Base-by-base conservation (phyloP, 176 grass and related monocot genomes). In the Ampelocalamus luodianensis region DNA sequence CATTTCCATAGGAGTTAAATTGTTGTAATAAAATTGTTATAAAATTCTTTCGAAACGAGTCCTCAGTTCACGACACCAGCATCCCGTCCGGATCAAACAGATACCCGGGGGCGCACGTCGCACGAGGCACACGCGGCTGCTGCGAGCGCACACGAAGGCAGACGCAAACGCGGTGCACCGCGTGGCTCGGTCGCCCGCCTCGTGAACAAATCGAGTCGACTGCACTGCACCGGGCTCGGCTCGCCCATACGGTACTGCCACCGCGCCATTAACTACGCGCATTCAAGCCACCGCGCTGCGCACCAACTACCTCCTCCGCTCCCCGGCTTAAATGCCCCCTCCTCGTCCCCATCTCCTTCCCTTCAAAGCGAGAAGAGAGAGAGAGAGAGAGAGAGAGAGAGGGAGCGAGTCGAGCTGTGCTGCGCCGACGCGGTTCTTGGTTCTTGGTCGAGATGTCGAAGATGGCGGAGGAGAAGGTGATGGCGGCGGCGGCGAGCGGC, bases 391-490 rank as follows among this genome's bases (percentile, higher is more conserved):
- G 63, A 15, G 39, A 15, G 8, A 51, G 16, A 43, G 11, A 51
- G 37, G 22, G 23, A 10, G 6, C 7, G 11, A 20, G 50, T n/a
- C 10, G 68, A 46, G 53, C 38, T 34, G 3, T 44, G 45, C 37
- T 71, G 43, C 26, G 23, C 10, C 10, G n/a, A 45, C 32, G 77
- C 34, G 17, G 55, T 48, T 79, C 2, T 60, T n/a, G 43, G 9
- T 45, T 56, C 56, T 22, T 62, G 26, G 51, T 26, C 10, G 5
- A 53, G 71, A 82, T 82, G 56, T 86, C 65, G 24, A 72, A 92
- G 89, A 92, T 89, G 89, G 87, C 83, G 5, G 94, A 89, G 65
- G 82, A 88, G 73, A 86, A 90, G 76, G 88, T 81, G 56, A 76
- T 61, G 65, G 61, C 74, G 62, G 68, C 34, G 23, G 40, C 79